phyloP scores from a whole-genome alignment of 2,329 filamentous ascomycete species.

The Chaetomiaceae sp. region DNA sequence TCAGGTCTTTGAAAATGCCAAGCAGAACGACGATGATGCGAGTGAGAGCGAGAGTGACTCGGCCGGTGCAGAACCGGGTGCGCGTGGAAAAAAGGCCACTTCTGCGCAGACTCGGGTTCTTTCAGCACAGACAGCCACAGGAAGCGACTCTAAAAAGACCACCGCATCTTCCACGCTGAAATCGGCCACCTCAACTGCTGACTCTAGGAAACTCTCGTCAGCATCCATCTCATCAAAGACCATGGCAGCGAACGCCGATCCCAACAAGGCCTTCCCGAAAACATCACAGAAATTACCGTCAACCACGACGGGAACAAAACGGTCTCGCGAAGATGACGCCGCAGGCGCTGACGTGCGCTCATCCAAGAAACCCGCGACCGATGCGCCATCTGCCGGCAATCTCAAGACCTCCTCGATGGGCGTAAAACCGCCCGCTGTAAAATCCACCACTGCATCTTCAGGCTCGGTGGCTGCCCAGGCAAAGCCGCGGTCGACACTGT shows the following conservation, averaged over 20 bases:
- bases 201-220: conserved; percentile 10
- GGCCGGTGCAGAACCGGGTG: conserved; percentile 4
- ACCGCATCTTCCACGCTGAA: conserved; percentile 5
- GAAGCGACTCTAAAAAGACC: conserved; percentile 14
- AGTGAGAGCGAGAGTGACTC: conserved; percentile 10
- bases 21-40: conserved; percentile 25
- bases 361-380: conserved; percentile 37
- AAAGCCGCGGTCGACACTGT: conserved; percentile 29
- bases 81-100: conserved; percentile 9
- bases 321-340: conserved; percentile 38
- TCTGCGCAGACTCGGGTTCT: conserved; percentile 2
- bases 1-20: conserved; percentile 34
- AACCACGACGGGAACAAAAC: conserved; percentile 32
- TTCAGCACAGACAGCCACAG: conserved; percentile 9
- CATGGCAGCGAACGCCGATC: conserved; percentile 5
- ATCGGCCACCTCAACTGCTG: conserved; percentile 1
- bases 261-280: conserved; percentile 22
- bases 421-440: conserved; percentile 27
- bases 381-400: conserved; percentile 18
- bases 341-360: conserved; percentile 31
- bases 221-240: conserved; percentile 9
- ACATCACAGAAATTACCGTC: conserved; percentile 7
- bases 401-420: conserved; percentile 23
- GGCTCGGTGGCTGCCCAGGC: conserved; percentile 22
- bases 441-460: conserved; percentile 20